A percentile compares a stretch with the other conserved stretches of the same genome.
phyloP scores from a whole-genome alignment of 345 rosid genomes.

The Linum tenue region DNA sequence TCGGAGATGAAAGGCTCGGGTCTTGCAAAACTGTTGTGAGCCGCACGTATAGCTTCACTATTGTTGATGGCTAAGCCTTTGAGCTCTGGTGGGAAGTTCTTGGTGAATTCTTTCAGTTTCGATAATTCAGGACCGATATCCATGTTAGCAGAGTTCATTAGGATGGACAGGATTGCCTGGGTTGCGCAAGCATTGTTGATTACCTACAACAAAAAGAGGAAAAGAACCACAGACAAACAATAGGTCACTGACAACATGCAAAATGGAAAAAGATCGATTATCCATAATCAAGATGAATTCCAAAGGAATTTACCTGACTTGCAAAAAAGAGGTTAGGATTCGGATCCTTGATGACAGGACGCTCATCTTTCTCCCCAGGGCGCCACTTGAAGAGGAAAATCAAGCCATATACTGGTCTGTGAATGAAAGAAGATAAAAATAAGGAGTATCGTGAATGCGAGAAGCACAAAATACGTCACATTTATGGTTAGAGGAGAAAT shows the following conservation, averaged over 20 bases:
- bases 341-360: slow-evolving; percentile 71
- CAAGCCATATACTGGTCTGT: slow-evolving; percentile 89
- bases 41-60: slow-evolving; percentile 80
- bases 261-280: not conserved
- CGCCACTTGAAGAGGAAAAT: slow-evolving; percentile 98
- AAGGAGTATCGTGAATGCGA: not conserved
- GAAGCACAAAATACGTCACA: not conserved
- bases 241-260: not conserved
- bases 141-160: slow-evolving; percentile 80
- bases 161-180: slow-evolving; percentile 88
- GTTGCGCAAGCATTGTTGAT: slow-evolving; percentile 99
- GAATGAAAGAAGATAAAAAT: not conserved
- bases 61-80: slow-evolving; percentile 95
- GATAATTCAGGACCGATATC: slow-evolving; percentile 85
- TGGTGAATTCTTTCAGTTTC: slow-evolving; percentile 75
- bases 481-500: not conserved
- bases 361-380: slow-evolving; percentile 83
- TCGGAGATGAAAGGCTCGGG: slow-evolving; percentile 93
- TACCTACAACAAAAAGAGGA: slow-evolving; percentile 33
- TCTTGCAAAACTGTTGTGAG: slow-evolving; percentile 97
- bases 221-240: not conserved
- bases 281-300: not conserved
- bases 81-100: slow-evolving; percentile 82
- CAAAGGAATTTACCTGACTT: slow-evolving; percentile 54
- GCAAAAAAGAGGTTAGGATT: slow-evolving; percentile 79